Conservation (phyloP, 2,329 filamentous ascomycete genomes). For the Zalaria sp. region DNA sequence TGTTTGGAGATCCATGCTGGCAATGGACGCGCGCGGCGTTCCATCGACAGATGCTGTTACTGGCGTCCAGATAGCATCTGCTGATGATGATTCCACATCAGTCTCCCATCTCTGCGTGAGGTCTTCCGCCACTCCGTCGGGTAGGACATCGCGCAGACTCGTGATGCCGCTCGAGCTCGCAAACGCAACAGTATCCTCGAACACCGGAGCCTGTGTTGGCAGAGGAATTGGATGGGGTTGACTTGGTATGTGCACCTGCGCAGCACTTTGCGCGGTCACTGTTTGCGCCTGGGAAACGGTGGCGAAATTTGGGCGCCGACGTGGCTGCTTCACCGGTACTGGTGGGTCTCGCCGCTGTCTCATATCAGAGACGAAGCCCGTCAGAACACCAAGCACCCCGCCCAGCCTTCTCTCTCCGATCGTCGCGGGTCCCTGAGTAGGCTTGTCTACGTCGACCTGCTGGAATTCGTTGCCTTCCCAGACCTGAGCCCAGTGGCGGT, state of each 20-base stretch:
- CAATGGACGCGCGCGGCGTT: background rate
- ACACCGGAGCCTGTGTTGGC: background rate
- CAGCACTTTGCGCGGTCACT: background rate
- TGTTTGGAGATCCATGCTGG: background rate
- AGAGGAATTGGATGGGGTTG: background rate
- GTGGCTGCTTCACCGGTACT: background rate
- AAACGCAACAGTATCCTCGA: background rate
- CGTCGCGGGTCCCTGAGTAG: constrained; percentile 27
- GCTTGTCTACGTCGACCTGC: constrained; percentile 49
- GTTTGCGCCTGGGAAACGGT: background rate
- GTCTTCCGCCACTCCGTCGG: constrained; percentile 1
- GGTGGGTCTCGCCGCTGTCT: constrained; percentile 10
- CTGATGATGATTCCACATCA: background rate
- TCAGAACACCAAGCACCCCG: constrained; percentile 53
- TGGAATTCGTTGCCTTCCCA: constrained; percentile 50
- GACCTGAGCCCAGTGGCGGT: constrained; percentile 41
- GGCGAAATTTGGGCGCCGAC: background rate
- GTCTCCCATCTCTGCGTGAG: background rate
- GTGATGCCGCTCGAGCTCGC: constrained; percentile 3
- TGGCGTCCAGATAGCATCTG: background rate
- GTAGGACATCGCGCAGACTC: constrained; percentile 6
- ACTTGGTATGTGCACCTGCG: background rate
- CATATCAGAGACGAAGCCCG: constrained; percentile 52
- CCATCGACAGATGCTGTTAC: background rate
- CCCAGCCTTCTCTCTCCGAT: constrained; percentile 52